These are phyloP conservation scores for Auricularia heimuer DNA, from an alignment of 768 basidiomycete species.

Conservation along the genomic window DNA sequence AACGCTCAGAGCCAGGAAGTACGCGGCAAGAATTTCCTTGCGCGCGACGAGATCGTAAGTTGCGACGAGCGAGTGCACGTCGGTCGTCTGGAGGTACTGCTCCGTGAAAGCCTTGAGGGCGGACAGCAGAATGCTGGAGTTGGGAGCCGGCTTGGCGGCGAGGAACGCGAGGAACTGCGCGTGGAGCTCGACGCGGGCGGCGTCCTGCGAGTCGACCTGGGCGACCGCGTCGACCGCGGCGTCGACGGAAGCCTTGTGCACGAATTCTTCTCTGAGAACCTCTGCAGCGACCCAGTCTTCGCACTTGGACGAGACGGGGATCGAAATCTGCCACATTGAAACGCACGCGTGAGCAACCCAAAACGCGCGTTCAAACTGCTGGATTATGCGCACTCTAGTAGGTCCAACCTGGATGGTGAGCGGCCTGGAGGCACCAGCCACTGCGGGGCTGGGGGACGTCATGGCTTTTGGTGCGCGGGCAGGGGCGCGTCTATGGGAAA, in stretches of 20 bases:
- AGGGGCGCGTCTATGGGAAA: conserved; percentile 2
- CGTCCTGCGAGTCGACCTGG: conserved; percentile 42
- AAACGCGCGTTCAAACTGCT: neutral
- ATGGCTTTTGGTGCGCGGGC: neutral
- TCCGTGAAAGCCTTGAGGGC: conserved; percentile 70
- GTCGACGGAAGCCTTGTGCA: conserved; percentile 48
- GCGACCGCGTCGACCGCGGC: conserved; percentile 45
- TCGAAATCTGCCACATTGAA: conserved; percentile 47
- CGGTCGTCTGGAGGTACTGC: conserved; percentile 58
- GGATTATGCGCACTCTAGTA: conserved; percentile 19
- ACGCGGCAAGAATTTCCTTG: conserved; percentile 65
- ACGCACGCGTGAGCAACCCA: neutral
- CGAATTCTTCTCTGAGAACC: conserved; percentile 82
- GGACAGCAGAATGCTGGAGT: conserved; percentile 59
- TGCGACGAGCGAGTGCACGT: conserved; percentile 76
- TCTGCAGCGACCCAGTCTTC: conserved; percentile 92
- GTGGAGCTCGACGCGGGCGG: conserved; percentile 67
- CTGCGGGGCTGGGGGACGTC: neutral
- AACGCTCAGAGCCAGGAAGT: conserved; percentile 64
- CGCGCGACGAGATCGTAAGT: conserved; percentile 66
- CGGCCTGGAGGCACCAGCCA: conserved; percentile 17
- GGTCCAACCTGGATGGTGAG: conserved; percentile 22
- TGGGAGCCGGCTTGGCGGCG: conserved; percentile 48
- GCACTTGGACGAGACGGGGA: conserved; percentile 72
- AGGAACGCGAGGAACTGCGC: conserved; percentile 77